phyloP scores from a whole-genome alignment of 2,329 filamentous ascomycete genomes.

The Fusarium tanahbumbuense region DNA sequence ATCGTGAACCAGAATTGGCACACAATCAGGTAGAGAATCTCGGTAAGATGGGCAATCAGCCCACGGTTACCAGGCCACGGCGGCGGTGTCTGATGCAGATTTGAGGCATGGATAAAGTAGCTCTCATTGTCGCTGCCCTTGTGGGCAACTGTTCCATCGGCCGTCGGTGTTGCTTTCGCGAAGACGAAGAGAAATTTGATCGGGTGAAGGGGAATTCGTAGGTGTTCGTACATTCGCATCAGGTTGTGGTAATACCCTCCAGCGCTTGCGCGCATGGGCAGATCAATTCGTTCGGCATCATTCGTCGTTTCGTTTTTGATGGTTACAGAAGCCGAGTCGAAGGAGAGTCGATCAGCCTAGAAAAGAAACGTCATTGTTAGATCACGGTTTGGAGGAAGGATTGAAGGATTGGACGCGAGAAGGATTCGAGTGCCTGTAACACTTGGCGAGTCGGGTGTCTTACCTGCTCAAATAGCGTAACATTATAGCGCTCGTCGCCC shows the following conservation, averaged over 20 bases:
- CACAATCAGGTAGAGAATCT: slow-evolving; percentile 57
- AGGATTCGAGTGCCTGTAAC: slow-evolving; percentile 3
- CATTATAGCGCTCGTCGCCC: slow-evolving; percentile 49
- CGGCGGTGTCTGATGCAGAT: slow-evolving; percentile 62
- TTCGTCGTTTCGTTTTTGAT: slow-evolving; percentile 49
- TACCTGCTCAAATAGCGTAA: slow-evolving; percentile 56
- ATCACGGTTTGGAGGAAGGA: not conserved
- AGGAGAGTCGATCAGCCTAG: slow-evolving; percentile 51
- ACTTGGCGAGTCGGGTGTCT: not conserved
- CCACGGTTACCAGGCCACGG: slow-evolving; percentile 54
- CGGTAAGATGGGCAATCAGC: slow-evolving; percentile 55
- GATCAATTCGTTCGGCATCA: slow-evolving; percentile 51
- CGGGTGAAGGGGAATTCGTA: slow-evolving; percentile 61
- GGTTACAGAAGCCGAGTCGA: slow-evolving; percentile 55
- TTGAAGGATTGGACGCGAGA: not conserved
- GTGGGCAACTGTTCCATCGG: slow-evolving; percentile 9
- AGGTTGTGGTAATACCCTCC: slow-evolving; percentile 66
- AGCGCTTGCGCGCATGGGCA: slow-evolving; percentile 54
- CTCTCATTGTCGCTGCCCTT: slow-evolving; percentile 45
- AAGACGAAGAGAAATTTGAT: slow-evolving; percentile 67
- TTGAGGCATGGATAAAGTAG: slow-evolving; percentile 67
- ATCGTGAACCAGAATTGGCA: slow-evolving; percentile 66
- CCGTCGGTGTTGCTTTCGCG: slow-evolving; percentile 48
- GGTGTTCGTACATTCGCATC: slow-evolving; percentile 65
- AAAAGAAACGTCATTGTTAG: not conserved